Evolutionary conservation across 2,329 filamentous ascomycete species (phyloP).

Genomic region (Talaromyces sp.): DNA sequence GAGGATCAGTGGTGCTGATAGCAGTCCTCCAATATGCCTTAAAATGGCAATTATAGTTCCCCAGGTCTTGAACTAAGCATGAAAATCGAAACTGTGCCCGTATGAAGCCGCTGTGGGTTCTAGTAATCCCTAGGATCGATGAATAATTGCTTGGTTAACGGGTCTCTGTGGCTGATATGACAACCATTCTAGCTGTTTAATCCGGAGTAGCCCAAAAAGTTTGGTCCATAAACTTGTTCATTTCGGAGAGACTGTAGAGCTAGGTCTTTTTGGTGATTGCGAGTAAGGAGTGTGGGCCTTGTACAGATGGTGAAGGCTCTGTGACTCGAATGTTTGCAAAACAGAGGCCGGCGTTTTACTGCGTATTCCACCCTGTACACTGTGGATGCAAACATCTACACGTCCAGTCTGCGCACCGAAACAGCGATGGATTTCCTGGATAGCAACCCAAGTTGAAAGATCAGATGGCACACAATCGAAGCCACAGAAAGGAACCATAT

Average conservation of each 20-base stretch:
- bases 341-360: neutral
- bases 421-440: neutral
- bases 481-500: neutral
- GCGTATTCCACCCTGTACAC: neutral
- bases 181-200: neutral
- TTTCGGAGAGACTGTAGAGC: neutral
- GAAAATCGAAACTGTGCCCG: neutral
- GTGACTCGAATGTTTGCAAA: neutral
- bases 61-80: neutral
- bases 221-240: neutral
- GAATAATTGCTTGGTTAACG: neutral
- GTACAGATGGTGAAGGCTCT: neutral
- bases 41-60: neutral
- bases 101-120: neutral
- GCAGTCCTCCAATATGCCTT: neutral
- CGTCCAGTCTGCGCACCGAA: neutral
- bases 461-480: neutral
- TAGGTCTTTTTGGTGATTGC: neutral
- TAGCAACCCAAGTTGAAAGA: neutral
- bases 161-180: neutral
- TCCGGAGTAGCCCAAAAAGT: neutral
- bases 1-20: neutral
- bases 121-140: neutral
- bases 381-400: neutral
- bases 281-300: neutral